Percentiles rank a stretch among this genome's conserved stretches.
Evolutionary conservation across 2,329 filamentous ascomycete species (phyloP).

Genomic region (Rhynchosporium graminicola): DNA sequence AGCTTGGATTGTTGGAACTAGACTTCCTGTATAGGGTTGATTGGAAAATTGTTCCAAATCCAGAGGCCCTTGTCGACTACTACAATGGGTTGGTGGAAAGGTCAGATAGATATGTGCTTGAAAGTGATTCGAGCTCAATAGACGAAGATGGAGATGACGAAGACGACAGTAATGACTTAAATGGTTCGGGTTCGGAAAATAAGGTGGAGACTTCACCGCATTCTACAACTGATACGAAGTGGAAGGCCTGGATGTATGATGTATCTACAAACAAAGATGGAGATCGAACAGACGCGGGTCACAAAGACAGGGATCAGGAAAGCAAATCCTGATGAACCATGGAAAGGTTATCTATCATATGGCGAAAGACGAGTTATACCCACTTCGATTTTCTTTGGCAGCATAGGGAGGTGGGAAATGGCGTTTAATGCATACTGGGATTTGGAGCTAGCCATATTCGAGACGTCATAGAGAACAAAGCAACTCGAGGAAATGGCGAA

Average conservation of each 20-base stretch:
- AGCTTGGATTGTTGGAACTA: slow-evolving; percentile 87
- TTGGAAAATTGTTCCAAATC: slow-evolving; percentile 96
- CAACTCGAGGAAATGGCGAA: not conserved
- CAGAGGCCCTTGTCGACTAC: slow-evolving; percentile 90
- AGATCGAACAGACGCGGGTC: not conserved
- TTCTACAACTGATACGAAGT: slow-evolving; percentile 32
- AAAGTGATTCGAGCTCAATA: slow-evolving; percentile 39
- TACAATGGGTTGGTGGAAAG: slow-evolving; percentile 82
- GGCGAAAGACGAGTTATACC: slow-evolving; percentile 28
- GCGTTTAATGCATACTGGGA: slow-evolving; percentile 23
- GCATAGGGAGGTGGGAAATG: slow-evolving; percentile 22
- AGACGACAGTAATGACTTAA: slow-evolving; percentile 41
- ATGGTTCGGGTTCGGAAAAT: slow-evolving; percentile 22
- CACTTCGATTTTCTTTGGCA: slow-evolving; percentile 24
- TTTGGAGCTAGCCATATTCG: not conserved
- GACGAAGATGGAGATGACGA: slow-evolving; percentile 41
- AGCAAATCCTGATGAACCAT: slow-evolving; percentile 18
- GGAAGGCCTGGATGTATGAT: slow-evolving; percentile 40
- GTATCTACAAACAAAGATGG: slow-evolving; percentile 29
- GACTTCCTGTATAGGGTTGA: slow-evolving; percentile 92
- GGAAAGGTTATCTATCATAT: not conserved
- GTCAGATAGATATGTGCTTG: slow-evolving; percentile 56
- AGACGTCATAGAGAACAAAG: not conserved
- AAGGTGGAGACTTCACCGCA: slow-evolving; percentile 18
- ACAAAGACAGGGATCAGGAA: slow-evolving; percentile 14